Base-by-base conservation (phyloP, 2,329 filamentous ascomycete species). In the Didymosphaeria variabile region DNA sequence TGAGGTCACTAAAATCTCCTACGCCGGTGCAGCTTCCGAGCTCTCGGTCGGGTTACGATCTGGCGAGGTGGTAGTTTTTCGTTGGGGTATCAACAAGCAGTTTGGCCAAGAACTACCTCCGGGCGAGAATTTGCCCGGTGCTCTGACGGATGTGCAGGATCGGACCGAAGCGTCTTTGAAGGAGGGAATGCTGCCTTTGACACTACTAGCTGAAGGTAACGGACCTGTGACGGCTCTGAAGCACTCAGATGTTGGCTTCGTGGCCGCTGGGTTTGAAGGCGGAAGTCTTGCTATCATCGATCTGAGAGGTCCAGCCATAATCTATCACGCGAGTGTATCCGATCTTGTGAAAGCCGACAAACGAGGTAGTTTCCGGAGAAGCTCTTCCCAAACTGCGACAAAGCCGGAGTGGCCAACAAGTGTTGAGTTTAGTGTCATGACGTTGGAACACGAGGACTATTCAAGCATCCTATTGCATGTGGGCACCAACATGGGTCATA, bases 381-480 rank as follows among this genome's bases (percentile, higher is more conserved):
- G 83, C 59, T 85, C 83, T 31, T 81, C 77, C 55, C 78, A 82
- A 26, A 77, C 84, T 5, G 74, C 81, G 1, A 60, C 69, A 15
- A 82, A 83, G 55, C 74, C 82, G 51, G 94, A 97, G 72, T 96
- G 89, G 86, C 88, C 92, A 0, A 93, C 92, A 0, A 85, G 83
- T 32, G 88, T 98, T 31, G 92, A 97, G 73, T 99, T 98, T 80
- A 93, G 92, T 56, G 92, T 80, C 55, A 90, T 99, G 88, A 96
- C 91, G 3, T 81, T 97, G 4, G 95, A 98, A 46, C 91, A 90
- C n/a, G 94, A 98, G 73, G 87, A 92, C 66, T 99, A 97, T 76
- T 98, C 95, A 1, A 97, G 93, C 72, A 97, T 99, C 59, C 88
- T 90, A 60, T 91, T 95, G 67, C 96, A 98, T 68, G 91, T 96